These are phyloP conservation scores for Cercophora sp. DNA, from an alignment of 495 filamentous ascomycete genomes.

Conservation along the genomic window DNA sequence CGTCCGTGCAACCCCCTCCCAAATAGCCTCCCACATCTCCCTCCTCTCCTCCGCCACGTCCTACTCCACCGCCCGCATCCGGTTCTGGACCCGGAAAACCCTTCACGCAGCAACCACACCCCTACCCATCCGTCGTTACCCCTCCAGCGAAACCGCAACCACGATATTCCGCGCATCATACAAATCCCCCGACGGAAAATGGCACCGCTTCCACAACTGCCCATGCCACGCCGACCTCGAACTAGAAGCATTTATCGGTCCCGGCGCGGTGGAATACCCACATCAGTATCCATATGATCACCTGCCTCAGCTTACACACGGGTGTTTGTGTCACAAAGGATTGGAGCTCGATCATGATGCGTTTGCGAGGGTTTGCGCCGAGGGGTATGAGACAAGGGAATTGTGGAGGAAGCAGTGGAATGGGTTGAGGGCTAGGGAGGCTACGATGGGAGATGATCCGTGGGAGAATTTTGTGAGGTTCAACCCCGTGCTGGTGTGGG, in stretches of 20 bases:
- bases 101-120: conserved; percentile 7
- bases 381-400: conserved; percentile 2
- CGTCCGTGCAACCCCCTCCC: neutral
- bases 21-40: neutral
- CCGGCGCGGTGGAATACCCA: conserved; percentile 8
- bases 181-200: neutral
- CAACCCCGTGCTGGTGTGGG: conserved; percentile 11
- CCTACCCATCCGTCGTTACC: neutral
- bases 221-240: conserved; percentile 13
- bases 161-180: neutral
- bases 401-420: neutral
- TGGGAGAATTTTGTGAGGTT: conserved; percentile 16
- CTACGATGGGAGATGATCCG: neutral
- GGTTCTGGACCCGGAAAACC: conserved; percentile 15
- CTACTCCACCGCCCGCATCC: conserved; percentile 2
- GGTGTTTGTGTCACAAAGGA: conserved; percentile 11
- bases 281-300: conserved; percentile 8
- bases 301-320: conserved; percentile 9
- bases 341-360: conserved; percentile 11
- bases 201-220: conserved; percentile 17
- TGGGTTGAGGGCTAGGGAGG: neutral
- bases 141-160: neutral
- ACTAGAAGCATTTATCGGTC: neutral
- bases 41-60: conserved; percentile 4
- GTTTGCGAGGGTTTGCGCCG: conserved; percentile 6